Conservation (phyloP, 257 asterid genomes). For the Lycium barbarum region DNA sequence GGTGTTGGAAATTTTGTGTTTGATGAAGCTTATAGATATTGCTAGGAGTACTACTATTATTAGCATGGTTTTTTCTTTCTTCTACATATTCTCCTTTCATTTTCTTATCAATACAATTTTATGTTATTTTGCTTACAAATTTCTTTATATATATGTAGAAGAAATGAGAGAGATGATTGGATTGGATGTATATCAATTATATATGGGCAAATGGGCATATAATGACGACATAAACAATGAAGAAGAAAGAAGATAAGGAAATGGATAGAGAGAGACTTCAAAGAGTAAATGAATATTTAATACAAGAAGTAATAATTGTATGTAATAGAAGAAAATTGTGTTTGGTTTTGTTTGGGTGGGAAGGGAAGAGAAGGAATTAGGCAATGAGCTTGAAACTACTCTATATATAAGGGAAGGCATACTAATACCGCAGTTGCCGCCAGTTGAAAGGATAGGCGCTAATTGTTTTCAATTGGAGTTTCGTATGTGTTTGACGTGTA, state of each 20-base stretch:
- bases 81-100: constrained; percentile 60
- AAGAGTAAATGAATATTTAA: not conserved
- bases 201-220: not conserved
- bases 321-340: not conserved
- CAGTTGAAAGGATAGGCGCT: not conserved
- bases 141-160: not conserved
- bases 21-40: constrained; percentile 51
- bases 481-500: no score
- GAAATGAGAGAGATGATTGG: not conserved
- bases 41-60: not conserved
- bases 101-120: not conserved
- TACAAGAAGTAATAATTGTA: not conserved
- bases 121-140: not conserved
- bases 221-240: not conserved
- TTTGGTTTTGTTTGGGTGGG: not conserved
- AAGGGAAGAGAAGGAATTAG: not conserved
- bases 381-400: constrained; percentile 42
- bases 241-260: not conserved
- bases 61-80: constrained; percentile 36
- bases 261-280: not conserved
- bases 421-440: no score
- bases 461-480: no score
- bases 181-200: not conserved
- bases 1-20: constrained; percentile 40
- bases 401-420: constrained; percentile 23